A percentile compares a stretch with the other conserved stretches of the same genome.
phyloP scores from a whole-genome alignment of 2,329 filamentous ascomycete species.

The Microdochium paspali region DNA sequence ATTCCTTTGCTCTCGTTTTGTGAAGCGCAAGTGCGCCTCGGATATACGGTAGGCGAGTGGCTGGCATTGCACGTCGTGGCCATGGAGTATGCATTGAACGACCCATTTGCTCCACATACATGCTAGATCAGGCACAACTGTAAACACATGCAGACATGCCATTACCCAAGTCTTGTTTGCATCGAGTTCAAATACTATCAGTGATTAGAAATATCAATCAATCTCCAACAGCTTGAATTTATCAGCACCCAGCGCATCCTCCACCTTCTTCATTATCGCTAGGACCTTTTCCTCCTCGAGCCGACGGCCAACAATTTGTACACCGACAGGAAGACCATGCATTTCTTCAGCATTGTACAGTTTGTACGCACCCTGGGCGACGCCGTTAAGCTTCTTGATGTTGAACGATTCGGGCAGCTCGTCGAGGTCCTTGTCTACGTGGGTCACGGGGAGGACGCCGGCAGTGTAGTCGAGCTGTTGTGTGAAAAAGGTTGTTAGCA shows the following conservation, averaged over 20 bases:
- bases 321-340: conserved; percentile 78
- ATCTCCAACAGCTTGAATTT: conserved; percentile 42
- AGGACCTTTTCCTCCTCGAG: conserved; percentile 85
- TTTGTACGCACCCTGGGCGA: conserved; percentile 76
- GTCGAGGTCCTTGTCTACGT: conserved; percentile 64
- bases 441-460: conserved; percentile 76
- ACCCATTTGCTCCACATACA: no score
- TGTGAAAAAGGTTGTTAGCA: conserved; percentile 2
- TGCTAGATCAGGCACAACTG: no score
- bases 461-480: conserved; percentile 71
- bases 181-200: no score
- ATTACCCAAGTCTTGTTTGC: no score
- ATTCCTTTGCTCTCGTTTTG: no score
- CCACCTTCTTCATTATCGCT: conserved; percentile 68
- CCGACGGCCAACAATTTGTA: conserved; percentile 73
- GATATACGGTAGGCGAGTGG: no score
- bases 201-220: no score
- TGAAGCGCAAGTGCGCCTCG: no score
- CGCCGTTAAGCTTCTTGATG: conserved; percentile 60
- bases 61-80: no score
- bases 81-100: no score
- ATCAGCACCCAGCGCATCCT: conserved; percentile 57
- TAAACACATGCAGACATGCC: no score
- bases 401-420: conserved; percentile 53
- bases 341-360: conserved; percentile 75